Base-by-base conservation (phyloP, 176 grass and related monocot genomes). In the Phyllostachys edulis region DNA sequence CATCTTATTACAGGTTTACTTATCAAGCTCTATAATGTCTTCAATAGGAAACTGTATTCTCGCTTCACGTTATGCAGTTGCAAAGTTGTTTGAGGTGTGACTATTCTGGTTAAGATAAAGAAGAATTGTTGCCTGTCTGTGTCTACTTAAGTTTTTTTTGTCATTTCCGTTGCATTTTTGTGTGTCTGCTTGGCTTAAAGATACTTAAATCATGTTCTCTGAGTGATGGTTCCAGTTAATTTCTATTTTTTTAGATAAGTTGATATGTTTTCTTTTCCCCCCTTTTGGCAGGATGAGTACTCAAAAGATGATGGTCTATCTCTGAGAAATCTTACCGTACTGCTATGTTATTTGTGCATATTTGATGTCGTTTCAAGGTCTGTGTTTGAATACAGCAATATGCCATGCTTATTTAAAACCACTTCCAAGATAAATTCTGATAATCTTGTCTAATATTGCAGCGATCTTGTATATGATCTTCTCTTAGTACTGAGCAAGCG, bases 361-460 rank as follows among this genome's bases (percentile, higher is more conserved):
- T 95, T 98, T 83, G 93, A 88, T 80, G 93, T 93, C 56, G 72
- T 88, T 88, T 91, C 96, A 62, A 93, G 96, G 93, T 98, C 17
- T 72, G 82, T 78, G 71, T 84, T 80, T 74, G n/a, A 72, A 63
- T 60, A 51, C 29, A 71, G 75, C 63, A 74, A 2, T 44, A 26
- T 71, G 60, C 8, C 17, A 23, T 76, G 52, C 41, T 81, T 85
- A 2, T 87, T 63, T 85, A 79, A 29, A 70, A 67, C 9, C 47
- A 38, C 41, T 46, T 68, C n/a, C 7, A 78, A 16, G 14, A 78
- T 86, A 56, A 83, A 70, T 76, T 71, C 15, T 90, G 27, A 10
- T 86, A 51, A 42, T 82, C 21, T 61, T 85, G 16, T 65, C 44
- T 54, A 45, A 68, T 85, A 78, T 67, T 85, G 85, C 87, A 95